phyloP scores from a whole-genome alignment of 352 stramenopile genomes.

The Globisporangium carolinianum region DNA sequence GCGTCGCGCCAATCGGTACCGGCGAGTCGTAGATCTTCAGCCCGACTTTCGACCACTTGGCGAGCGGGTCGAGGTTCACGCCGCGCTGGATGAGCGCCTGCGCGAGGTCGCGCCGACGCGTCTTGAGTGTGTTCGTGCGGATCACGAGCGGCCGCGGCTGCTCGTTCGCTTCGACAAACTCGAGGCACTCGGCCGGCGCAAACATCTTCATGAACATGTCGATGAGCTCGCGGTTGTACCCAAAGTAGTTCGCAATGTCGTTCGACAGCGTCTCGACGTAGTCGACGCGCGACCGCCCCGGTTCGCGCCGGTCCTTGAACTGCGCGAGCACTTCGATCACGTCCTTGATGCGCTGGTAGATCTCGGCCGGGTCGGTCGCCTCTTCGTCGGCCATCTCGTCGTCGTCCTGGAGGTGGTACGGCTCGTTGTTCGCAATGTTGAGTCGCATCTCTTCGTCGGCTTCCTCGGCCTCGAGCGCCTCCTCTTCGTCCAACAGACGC shows the following conservation, averaged over 20 bases:
- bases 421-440: slow-evolving; percentile 83
- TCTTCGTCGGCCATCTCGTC: slow-evolving; percentile 63
- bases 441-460: slow-evolving; percentile 82
- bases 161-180: slow-evolving; percentile 99
- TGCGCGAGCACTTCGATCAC: slow-evolving; percentile 91
- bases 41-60: slow-evolving; percentile 98
- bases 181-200: slow-evolving; percentile 94
- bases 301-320: slow-evolving; percentile 93
- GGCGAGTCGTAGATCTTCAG: slow-evolving; percentile 98
- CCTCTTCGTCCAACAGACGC: slow-evolving; percentile 69
- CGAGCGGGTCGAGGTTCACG: slow-evolving; percentile 97
- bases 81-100: slow-evolving; percentile 98
- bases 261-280: slow-evolving; percentile 91
- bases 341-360: slow-evolving; percentile 93
- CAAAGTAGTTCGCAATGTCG: slow-evolving; percentile 97
- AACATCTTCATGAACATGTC: slow-evolving; percentile 98
- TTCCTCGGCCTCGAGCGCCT: slow-evolving; percentile 59
- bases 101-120: slow-evolving; percentile 96
- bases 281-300: slow-evolving; percentile 89
- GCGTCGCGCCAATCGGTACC: slow-evolving; percentile 98
- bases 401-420: slow-evolving; percentile 74
- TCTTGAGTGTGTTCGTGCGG: slow-evolving; percentile 99
- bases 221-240: slow-evolving; percentile 97
- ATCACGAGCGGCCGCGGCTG: slow-evolving; percentile 97
- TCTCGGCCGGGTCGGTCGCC: slow-evolving; percentile 68